Evolutionary conservation across 768 basidiomycete genomes (phyloP).

Genomic region (Lyophyllum decastes): DNA sequence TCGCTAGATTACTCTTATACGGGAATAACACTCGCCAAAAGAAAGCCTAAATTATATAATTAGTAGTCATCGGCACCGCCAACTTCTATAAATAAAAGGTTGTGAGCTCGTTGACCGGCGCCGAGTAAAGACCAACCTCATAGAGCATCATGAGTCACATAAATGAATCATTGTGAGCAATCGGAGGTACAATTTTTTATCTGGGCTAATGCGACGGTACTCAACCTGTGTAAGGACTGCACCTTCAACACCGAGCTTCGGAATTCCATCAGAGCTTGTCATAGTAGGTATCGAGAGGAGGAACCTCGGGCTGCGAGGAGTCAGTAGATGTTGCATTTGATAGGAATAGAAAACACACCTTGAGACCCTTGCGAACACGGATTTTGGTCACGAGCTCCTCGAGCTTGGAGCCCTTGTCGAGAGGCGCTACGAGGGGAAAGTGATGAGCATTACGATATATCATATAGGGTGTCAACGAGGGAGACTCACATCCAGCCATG

Average conservation of each 20-base stretch:
- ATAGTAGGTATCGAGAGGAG: conserved; percentile 86
- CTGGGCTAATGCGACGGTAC: conserved; percentile 9
- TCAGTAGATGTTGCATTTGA: conserved; percentile 1
- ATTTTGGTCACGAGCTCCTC: conserved; percentile 82
- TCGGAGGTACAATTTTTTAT: conserved; percentile 9
- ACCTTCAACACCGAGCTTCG: conserved; percentile 1
- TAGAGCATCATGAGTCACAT: background rate
- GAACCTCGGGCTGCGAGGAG: conserved; percentile 73
- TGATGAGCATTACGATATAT: background rate
- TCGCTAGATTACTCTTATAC: conserved; percentile 12
- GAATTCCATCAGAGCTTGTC: conserved; percentile 73
- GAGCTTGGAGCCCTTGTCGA: conserved; percentile 90
- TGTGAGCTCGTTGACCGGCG: background rate
- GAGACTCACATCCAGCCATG: conserved; percentile 73
- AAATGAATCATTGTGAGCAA: conserved; percentile 10
- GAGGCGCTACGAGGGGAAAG: conserved; percentile 48
- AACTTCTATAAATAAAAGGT: background rate
- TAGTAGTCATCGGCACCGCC: background rate
- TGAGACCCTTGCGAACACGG: conserved; percentile 94
- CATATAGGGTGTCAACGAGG: background rate
- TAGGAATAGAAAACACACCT: conserved; percentile 44
- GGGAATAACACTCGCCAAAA: background rate
- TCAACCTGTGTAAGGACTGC: conserved; percentile 8
- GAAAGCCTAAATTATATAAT: conserved; percentile 3
- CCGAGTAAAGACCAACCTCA: background rate